Evolutionary conservation across 2,329 filamentous ascomycete species (phyloP).

Genomic region (Alternaria sp.): DNA sequence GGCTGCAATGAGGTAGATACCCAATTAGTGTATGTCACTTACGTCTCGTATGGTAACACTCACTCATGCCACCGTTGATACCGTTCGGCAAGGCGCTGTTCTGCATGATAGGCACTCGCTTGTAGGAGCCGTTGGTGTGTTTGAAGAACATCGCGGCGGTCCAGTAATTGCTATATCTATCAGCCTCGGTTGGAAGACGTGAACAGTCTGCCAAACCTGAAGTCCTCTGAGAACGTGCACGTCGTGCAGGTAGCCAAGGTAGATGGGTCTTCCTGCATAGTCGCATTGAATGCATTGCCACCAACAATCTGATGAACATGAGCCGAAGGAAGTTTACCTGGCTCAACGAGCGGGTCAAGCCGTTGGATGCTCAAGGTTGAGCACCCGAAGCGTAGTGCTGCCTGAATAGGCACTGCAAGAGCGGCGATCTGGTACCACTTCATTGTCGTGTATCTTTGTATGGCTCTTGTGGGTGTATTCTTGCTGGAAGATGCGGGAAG

Average conservation of each 20-base stretch:
- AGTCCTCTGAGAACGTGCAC: slow-evolving; percentile 26
- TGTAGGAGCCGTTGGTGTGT: slow-evolving; percentile 36
- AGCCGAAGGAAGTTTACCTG: slow-evolving; percentile 24
- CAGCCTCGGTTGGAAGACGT: background rate
- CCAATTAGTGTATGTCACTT: background rate
- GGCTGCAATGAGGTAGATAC: background rate
- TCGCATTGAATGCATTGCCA: slow-evolving; percentile 28
- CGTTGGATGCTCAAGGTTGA: slow-evolving; percentile 32
- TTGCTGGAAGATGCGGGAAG: background rate
- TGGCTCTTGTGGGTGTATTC: background rate
- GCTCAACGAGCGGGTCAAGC: slow-evolving; percentile 35
- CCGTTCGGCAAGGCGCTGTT: slow-evolving; percentile 17
- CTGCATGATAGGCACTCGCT: slow-evolving; percentile 29
- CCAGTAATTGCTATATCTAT: slow-evolving; percentile 33
- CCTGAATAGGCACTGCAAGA: slow-evolving; percentile 23
- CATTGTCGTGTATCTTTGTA: slow-evolving; percentile 15
- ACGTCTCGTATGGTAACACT: background rate
- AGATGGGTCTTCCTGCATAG: slow-evolving; percentile 20
- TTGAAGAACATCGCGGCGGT: slow-evolving; percentile 40
- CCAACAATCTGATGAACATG: slow-evolving; percentile 32
- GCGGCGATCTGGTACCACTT: slow-evolving; percentile 23
- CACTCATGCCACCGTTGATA: slow-evolving; percentile 42
- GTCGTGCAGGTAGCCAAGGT: slow-evolving; percentile 20
- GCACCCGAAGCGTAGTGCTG: slow-evolving; percentile 33
- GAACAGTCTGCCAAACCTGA: slow-evolving; percentile 5